Percentiles rank a stretch among this genome's conserved stretches.
Evolutionary conservation across 2,329 filamentous ascomycete genomes (phyloP).

Genomic region (Cladosporium velox): DNA sequence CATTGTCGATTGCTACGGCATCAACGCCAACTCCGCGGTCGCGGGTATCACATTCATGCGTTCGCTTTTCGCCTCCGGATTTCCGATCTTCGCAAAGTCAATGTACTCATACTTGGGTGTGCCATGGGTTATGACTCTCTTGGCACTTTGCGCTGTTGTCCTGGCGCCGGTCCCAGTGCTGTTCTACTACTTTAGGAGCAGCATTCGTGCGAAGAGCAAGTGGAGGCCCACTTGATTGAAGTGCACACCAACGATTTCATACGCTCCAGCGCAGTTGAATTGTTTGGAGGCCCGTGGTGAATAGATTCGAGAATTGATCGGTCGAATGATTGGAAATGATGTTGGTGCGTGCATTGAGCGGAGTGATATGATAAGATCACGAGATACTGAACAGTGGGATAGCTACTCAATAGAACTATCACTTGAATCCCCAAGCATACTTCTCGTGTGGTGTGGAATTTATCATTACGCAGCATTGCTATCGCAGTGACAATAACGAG

Average conservation of each 20-base stretch:
- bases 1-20: constrained; percentile 52
- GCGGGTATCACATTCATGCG: constrained; percentile 37
- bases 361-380: too few species aligned
- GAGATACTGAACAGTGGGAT: too few species aligned
- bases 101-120: constrained; percentile 6
- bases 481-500: too few species aligned
- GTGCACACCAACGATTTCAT: not conserved
- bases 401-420: too few species aligned
- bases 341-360: too few species aligned
- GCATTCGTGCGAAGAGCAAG: constrained; percentile 33
- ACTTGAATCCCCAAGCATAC: too few species aligned
- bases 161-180: constrained; percentile 49
- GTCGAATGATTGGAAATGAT: too few species aligned
- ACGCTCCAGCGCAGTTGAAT: too few species aligned
- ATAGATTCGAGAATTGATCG: too few species aligned
- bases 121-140: constrained; percentile 57
- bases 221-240: not conserved
- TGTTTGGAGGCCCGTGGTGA: too few species aligned
- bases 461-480: too few species aligned
- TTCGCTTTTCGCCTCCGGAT: constrained; percentile 30
- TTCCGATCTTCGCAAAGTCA: constrained; percentile 33
- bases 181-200: constrained; percentile 50
- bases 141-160: constrained; percentile 54
- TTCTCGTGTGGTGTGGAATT: too few species aligned
- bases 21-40: constrained; percentile 41